phyloP scores from a whole-genome alignment of 805 yeast genomes.

The Yamadazyma insecticola region DNA sequence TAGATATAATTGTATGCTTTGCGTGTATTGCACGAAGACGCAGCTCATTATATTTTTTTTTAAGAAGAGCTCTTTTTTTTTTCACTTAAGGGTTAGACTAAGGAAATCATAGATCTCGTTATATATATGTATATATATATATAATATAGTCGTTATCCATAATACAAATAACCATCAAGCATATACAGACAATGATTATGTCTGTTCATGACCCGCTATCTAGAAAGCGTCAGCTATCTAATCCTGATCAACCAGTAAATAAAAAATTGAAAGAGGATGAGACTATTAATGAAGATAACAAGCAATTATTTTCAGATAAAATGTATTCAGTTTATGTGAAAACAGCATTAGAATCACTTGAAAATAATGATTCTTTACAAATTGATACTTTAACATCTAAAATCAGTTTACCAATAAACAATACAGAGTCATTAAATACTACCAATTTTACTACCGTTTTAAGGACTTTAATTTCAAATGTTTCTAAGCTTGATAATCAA shows the following conservation, averaged over 20 bases:
- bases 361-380: slow-evolving; percentile 48
- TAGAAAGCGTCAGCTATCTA: slow-evolving; percentile 24
- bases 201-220: slow-evolving; percentile 33
- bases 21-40: slow-evolving; percentile 1
- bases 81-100: background rate
- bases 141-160: too few relatives aligned
- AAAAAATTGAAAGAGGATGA: slow-evolving; percentile 1
- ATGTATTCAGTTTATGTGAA: slow-evolving; percentile 47
- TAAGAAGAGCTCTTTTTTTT: background rate
- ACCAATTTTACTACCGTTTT: slow-evolving; percentile 53
- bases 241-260: slow-evolving; percentile 4
- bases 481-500: slow-evolving; percentile 61
- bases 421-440: slow-evolving; percentile 50
- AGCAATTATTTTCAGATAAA: slow-evolving; percentile 24
- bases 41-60: background rate
- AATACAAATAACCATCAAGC: too few relatives aligned
- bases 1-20: background rate
- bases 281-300: slow-evolving; percentile 3
- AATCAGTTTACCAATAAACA: slow-evolving; percentile 47
- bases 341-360: slow-evolving; percentile 67
- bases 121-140: too few relatives aligned
- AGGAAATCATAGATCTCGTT: too few relatives aligned
- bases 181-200: slow-evolving; percentile 32
- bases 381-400: slow-evolving; percentile 59
- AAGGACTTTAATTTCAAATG: slow-evolving; percentile 55